Conservation (phyloP, 2,329 filamentous ascomycete genomes). For the Zymoseptoria brevis region DNA sequence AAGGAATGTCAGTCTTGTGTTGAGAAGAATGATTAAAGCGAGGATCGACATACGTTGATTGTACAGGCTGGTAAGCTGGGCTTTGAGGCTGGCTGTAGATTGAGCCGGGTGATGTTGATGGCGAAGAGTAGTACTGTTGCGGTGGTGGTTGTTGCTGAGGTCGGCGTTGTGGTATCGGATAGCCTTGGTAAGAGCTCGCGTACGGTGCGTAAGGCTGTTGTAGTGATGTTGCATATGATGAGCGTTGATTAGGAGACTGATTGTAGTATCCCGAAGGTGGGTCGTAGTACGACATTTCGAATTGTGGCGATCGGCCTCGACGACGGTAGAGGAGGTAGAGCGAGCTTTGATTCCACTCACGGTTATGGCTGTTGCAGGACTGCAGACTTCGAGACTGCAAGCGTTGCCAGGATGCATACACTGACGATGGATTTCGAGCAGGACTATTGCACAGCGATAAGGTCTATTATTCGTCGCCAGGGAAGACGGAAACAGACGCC, state of each 20-base stretch:
- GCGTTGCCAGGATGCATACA: background rate
- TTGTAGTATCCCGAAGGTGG: background rate
- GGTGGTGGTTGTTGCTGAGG: background rate
- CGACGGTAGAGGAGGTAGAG: background rate
- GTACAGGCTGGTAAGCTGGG: background rate
- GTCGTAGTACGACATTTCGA: background rate
- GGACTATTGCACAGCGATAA: background rate
- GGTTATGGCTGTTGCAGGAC: background rate
- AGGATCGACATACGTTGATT: background rate
- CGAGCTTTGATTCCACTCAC: background rate
- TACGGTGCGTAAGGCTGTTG: background rate
- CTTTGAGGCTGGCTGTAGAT: background rate
- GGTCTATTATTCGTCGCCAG: background rate
- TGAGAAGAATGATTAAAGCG: conserved; percentile 1
- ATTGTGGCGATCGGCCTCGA: background rate
- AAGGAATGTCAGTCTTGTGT: background rate
- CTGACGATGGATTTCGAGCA: background rate
- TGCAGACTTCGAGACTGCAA: background rate
- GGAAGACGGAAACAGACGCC: background rate
- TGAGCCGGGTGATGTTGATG: background rate
- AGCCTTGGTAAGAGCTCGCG: background rate
- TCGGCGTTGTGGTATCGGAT: background rate
- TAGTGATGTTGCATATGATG: background rate
- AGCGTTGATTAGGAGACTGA: background rate
- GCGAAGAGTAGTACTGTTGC: background rate